A percentile compares a stretch with the other conserved stretches of the same genome.
Evolutionary conservation across 2,329 filamentous ascomycete species (phyloP).

Genomic region (Westerdykella sp.): DNA sequence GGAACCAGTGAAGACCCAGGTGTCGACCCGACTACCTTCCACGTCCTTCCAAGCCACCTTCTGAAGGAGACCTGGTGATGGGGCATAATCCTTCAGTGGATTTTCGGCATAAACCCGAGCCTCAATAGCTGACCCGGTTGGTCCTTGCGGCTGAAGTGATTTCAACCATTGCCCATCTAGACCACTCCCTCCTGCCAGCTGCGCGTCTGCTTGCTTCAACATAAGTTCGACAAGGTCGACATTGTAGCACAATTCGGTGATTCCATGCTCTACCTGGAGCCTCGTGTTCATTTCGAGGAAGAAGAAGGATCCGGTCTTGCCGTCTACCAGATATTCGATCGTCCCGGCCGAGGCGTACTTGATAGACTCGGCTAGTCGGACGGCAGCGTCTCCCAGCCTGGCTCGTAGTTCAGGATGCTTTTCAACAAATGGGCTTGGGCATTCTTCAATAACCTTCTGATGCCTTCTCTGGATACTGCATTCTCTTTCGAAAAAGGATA

Average conservation of each 20-base stretch:
- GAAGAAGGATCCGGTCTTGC: slow-evolving; percentile 72
- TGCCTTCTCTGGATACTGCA: slow-evolving; percentile 78
- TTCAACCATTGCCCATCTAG: slow-evolving; percentile 39
- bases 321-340: slow-evolving; percentile 85
- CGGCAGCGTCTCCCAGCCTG: slow-evolving; percentile 61
- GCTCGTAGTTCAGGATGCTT: slow-evolving; percentile 50
- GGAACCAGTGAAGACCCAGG: too few species aligned
- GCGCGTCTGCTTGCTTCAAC: slow-evolving; percentile 50
- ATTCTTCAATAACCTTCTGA: slow-evolving; percentile 89
- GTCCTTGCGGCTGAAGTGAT: slow-evolving; percentile 39
- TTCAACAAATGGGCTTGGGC: slow-evolving; percentile 64
- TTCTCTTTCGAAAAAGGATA: too few species aligned
- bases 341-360: slow-evolving; percentile 81
- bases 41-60: too few species aligned
- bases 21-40: too few species aligned
- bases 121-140: slow-evolving; percentile 48
- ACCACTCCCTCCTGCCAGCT: slow-evolving; percentile 42
- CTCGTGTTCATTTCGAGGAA: slow-evolving; percentile 57
- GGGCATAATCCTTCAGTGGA: slow-evolving; percentile 31
- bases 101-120: slow-evolving; percentile 54
- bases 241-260: slow-evolving; percentile 52
- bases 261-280: slow-evolving; percentile 54
- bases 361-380: slow-evolving; percentile 54
- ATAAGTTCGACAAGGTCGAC: slow-evolving; percentile 52
- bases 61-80: too few species aligned